Evolutionary conservation across 108 stramenopile genomes (phyloP).

Genomic region (Nannochloropsis granulata): DNA sequence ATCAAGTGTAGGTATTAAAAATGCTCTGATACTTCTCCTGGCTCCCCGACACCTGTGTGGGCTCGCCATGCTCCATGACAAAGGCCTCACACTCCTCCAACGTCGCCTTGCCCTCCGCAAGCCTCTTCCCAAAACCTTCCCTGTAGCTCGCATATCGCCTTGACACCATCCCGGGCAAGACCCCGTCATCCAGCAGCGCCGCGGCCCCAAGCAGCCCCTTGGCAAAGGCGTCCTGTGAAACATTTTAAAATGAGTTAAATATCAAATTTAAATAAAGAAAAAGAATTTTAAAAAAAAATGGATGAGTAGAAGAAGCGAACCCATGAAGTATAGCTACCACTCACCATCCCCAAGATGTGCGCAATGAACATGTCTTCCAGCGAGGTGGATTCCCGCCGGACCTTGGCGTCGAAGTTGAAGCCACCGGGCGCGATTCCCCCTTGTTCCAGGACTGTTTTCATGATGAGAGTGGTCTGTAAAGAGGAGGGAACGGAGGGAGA

Average conservation of each 20-base stretch:
- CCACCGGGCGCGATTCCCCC: slow-evolving; percentile 46
- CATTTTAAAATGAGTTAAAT: too few species aligned
- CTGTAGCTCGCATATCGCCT: slow-evolving; percentile 43
- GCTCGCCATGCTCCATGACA: slow-evolving; percentile 37
- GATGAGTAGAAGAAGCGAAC: too few species aligned
- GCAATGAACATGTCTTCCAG: slow-evolving; percentile 48
- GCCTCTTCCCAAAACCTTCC: slow-evolving; percentile 35
- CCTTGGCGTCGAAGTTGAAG: slow-evolving; percentile 56
- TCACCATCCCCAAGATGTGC: slow-evolving; percentile 48
- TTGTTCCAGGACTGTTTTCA: slow-evolving; percentile 40
- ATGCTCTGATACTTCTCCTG: slow-evolving; percentile 49
- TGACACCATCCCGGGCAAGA: slow-evolving; percentile 30
- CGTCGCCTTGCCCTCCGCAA: slow-evolving; percentile 37
- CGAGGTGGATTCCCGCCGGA: slow-evolving; percentile 48
- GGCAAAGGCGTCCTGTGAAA: slow-evolving; percentile 34
- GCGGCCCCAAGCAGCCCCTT: slow-evolving; percentile 48
- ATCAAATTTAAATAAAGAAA: too few species aligned
- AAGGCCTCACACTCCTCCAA: slow-evolving; percentile 44
- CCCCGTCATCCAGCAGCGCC: slow-evolving; percentile 38
- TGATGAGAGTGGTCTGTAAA: slow-evolving; percentile 30
- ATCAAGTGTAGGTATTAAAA: slow-evolving; percentile 38
- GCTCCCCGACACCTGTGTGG: slow-evolving; percentile 38
- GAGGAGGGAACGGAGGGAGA: not conserved
- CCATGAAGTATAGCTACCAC: too few species aligned
- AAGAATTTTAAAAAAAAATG: too few species aligned